Evolutionary conservation across 192 early-diverging fungal genomes (phyloP).

Genomic region (Pilobolus umbonatus): DNA sequence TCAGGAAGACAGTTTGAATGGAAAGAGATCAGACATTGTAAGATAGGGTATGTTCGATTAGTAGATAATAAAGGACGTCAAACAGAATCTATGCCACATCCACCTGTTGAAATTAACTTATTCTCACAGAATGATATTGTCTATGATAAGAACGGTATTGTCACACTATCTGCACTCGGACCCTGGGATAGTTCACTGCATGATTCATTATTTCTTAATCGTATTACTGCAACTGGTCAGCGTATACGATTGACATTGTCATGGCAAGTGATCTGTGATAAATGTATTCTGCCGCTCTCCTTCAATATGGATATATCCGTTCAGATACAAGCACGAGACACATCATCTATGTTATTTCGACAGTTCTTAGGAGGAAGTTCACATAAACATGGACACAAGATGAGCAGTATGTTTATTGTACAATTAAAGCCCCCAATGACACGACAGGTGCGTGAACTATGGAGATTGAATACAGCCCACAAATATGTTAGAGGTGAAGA

Average conservation of each 20-base stretch:
- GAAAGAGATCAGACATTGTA: slow-evolving; percentile 35
- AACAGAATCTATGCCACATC: slow-evolving; percentile 39
- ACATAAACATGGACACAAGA: slow-evolving; percentile 34
- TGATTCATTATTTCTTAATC: slow-evolving; percentile 58
- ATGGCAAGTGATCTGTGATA: slow-evolving; percentile 34
- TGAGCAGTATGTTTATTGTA: slow-evolving; percentile 57
- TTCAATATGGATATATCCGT: slow-evolving; percentile 57
- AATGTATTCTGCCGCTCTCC: slow-evolving; percentile 48
- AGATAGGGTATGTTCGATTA: slow-evolving; percentile 42
- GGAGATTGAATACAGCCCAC: slow-evolving; percentile 63
- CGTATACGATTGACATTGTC: slow-evolving; percentile 51
- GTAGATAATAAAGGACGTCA: slow-evolving; percentile 54
- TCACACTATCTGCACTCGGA: slow-evolving; percentile 45
- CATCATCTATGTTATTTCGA: slow-evolving; percentile 8
- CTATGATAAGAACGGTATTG: slow-evolving; percentile 52
- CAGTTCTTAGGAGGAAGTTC: slow-evolving; percentile 14
- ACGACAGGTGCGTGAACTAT: slow-evolving; percentile 50
- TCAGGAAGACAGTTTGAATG: slow-evolving; percentile 60
- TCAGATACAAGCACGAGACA: slow-evolving; percentile 53
- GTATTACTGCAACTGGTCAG: slow-evolving; percentile 50
- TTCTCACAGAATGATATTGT: slow-evolving; percentile 36
- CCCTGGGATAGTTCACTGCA: slow-evolving; percentile 78
- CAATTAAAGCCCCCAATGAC: slow-evolving; percentile 51
- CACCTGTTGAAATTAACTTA: slow-evolving; percentile 40
- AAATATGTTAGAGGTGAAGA: slow-evolving; percentile 76